phyloP scores from a whole-genome alignment of 768 basidiomycete species.

The Leccinum barrowsii region DNA sequence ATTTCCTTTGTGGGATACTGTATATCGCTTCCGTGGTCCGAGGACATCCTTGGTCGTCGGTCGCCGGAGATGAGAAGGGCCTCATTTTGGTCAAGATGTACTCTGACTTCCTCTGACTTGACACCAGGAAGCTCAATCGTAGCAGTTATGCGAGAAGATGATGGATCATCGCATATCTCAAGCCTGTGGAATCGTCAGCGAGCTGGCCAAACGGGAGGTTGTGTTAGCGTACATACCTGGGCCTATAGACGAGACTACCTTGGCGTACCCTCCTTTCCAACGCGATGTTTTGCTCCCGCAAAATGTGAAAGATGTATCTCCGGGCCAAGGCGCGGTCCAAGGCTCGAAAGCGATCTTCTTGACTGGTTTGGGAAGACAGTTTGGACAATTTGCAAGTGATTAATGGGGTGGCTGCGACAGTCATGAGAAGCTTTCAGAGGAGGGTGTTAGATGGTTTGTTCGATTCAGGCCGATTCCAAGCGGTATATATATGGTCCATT shows the following conservation, averaged over 20 bases:
- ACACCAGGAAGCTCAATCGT: constrained; percentile 40
- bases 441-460: background rate
- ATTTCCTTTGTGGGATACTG: constrained; percentile 36
- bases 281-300: constrained; percentile 20
- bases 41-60: constrained; percentile 19
- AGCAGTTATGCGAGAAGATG: constrained; percentile 31
- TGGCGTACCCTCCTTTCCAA: constrained; percentile 21
- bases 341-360: constrained; percentile 29
- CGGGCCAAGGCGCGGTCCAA: constrained; percentile 31
- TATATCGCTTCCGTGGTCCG: constrained; percentile 13
- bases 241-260: constrained; percentile 31
- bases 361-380: constrained; percentile 21
- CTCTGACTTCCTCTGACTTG: constrained; percentile 32
- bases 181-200: constrained; percentile 29
- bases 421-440: constrained; percentile 18
- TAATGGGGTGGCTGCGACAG: constrained; percentile 13
- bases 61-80: constrained; percentile 35
- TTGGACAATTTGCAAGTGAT: constrained; percentile 31
- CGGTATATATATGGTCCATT: background rate
- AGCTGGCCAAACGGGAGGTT: background rate
- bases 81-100: constrained; percentile 31
- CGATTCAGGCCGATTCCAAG: background rate
- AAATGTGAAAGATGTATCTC: constrained; percentile 24
- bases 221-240: constrained; percentile 23
- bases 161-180: constrained; percentile 38